Evolutionary conservation across 2,329 filamentous ascomycete species (phyloP), one percentile per base, ranked within the genome.

Genomic region (Celoporthe dispersa): DNA sequence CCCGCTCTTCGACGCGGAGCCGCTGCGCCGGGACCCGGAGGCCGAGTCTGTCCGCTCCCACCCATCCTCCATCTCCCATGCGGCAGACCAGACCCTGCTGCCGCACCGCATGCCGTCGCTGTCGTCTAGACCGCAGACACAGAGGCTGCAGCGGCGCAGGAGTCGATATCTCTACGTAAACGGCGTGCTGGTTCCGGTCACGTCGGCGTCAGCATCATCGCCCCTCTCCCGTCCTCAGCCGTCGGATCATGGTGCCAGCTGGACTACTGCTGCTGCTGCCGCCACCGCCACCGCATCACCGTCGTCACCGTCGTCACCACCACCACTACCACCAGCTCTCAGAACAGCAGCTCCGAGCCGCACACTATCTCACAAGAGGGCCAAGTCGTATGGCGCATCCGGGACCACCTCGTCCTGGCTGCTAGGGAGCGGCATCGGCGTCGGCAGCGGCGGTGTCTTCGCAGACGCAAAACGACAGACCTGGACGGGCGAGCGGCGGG

Each of bases 401-500:
- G 65, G 68, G 2, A 64, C 55, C 8, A 35, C 70, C 11, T 62
- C 70, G 16, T 67, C 68, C 5, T 71, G 70, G 70, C 68, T 70
- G 31, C 14, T 68, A 19, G 59, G 48, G 25, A 67, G 61, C 55
- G 66, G 33, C 41, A n/a, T n/a, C n/a, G 61, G 63, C 61, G 5
- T 7, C 31, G 22, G 35, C 44, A 67, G 59, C 61, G 67, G 31
- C 33, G 64, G 57, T 37, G 31, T 61, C 1, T 66, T 70, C 41
- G 35, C 67, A 14, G 69, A 68, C 19, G 53, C 60, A 33, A 64
- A 64, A 41, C 68, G 71, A 39, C 64, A 68, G 5, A n/a, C 62
- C 7, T 64, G 67, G 68, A 70, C 66, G 11, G 71, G 71, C 39
- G 71, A 72, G 71, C 69, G 68, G 44, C 71, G 71, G 3, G 68